These are phyloP conservation scores for Drosera spatulata DNA, from an alignment of 179 eudicot species.

Conservation along the genomic window DNA sequence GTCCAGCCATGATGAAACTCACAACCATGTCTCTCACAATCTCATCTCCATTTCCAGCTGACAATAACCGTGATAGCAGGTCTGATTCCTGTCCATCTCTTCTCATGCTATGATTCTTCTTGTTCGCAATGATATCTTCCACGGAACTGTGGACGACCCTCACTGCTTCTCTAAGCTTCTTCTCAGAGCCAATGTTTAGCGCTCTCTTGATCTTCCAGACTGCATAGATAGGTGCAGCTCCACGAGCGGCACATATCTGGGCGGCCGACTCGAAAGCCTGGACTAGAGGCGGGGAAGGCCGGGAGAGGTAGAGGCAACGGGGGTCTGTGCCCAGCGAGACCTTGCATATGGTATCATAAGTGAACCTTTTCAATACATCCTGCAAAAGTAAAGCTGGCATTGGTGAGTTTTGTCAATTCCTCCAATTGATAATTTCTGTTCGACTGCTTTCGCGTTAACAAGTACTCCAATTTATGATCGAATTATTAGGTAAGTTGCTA, in stretches of 20 bases:
- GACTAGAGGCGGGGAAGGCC: constrained; percentile 27
- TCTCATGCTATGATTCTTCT: constrained; percentile 1
- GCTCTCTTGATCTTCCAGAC: constrained; percentile 43
- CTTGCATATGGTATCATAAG: constrained; percentile 48
- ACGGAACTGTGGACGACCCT: constrained; percentile 19
- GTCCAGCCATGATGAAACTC: constrained; percentile 58
- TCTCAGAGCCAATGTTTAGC: constrained; percentile 38
- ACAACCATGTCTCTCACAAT: constrained; percentile 44
- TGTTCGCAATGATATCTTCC: constrained; percentile 15
- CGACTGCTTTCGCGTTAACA: not conserved
- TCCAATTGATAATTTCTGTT: not conserved
- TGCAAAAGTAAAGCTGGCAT: constrained; percentile 5
- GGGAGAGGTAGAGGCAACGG: constrained; percentile 29
- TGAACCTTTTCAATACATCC: constrained; percentile 42
- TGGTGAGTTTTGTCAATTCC: too few relatives aligned
- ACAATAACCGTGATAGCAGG: constrained; percentile 33
- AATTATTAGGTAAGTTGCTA: too few relatives aligned
- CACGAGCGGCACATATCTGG: constrained; percentile 37
- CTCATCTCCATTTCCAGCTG: constrained; percentile 21
- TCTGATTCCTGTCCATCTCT: constrained; percentile 4
- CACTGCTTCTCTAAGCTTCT: constrained; percentile 25
- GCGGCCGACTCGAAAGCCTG: constrained; percentile 46
- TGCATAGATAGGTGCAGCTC: constrained; percentile 20
- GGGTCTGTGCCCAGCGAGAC: constrained; percentile 43
- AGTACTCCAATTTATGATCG: too few relatives aligned